phyloP scores from a whole-genome alignment of 176 grass and related monocot species.

The Alloteropsis semialata region DNA sequence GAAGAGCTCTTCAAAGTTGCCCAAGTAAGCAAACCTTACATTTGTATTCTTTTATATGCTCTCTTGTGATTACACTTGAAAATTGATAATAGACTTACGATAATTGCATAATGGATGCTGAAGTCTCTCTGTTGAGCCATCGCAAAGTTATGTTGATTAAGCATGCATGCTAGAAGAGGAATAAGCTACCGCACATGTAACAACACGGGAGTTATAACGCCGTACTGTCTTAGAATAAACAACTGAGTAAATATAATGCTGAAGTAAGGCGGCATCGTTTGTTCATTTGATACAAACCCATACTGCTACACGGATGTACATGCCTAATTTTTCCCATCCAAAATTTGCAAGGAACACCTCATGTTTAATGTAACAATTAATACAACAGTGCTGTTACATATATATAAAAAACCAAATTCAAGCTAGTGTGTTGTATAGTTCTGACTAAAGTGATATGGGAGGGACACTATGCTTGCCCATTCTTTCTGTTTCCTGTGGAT shows the following conservation, averaged over 20 bases:
- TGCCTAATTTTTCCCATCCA: neutral
- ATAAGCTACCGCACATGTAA: neutral
- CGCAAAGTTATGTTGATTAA: constrained; percentile 5
- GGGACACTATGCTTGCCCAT: neutral
- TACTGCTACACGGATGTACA: neutral
- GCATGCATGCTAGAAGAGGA: constrained; percentile 1
- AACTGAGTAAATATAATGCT: neutral
- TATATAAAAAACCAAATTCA: neutral
- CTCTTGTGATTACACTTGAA: constrained; percentile 6
- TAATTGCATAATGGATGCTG: neutral
- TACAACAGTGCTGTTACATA: neutral
- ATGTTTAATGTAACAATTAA: neutral
- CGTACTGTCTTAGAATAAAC: neutral
- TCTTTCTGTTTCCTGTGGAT: neutral
- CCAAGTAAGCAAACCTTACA: constrained; percentile 61
- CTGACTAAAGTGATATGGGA: neutral
- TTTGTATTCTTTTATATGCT: constrained; percentile 27
- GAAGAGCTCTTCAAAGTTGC: constrained; percentile 91
- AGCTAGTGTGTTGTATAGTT: neutral
- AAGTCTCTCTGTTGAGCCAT: neutral
- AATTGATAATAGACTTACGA: neutral
- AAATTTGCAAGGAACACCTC: neutral
- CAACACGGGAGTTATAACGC: neutral
- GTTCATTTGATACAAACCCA: neutral
- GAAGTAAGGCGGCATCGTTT: neutral